Evolutionary conservation across 2,329 filamentous ascomycete genomes (phyloP).

Genomic region (Cryphonectria naterciae): DNA sequence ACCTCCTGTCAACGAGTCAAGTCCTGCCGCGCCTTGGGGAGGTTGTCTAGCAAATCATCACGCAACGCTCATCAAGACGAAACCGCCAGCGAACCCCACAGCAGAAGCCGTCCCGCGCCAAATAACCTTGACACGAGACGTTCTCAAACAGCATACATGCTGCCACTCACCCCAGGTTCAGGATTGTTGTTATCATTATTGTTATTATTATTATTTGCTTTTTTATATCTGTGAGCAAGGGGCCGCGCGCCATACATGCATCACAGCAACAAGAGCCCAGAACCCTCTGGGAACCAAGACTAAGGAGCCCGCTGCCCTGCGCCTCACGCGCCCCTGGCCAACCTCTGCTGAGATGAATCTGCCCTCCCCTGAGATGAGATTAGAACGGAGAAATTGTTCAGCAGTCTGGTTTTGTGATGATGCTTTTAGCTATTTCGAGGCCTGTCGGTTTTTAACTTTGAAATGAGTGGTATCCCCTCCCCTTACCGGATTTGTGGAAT

Average conservation of each 20-base stretch:
- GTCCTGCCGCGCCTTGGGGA: no score
- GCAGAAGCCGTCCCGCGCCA: neutral
- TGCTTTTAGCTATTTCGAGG: neutral
- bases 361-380: conserved; percentile 6
- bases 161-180: neutral
- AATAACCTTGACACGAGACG: conserved; percentile 4
- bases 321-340: conserved; percentile 10
- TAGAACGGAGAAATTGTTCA: neutral
- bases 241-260: neutral
- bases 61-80: conserved; percentile 10
- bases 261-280: neutral
- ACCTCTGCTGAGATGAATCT: neutral
- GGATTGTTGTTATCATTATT: neutral
- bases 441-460: conserved; percentile 5
- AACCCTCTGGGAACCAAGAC: neutral
- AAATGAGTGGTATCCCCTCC: neutral
- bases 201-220: neutral
- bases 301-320: conserved; percentile 2
- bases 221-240: neutral
- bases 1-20: conserved; percentile 4
- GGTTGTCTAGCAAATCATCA: neutral
- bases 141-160: neutral
- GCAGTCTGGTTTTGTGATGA: neutral
- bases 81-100: neutral
- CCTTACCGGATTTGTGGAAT: conserved; percentile 3